Evolutionary conservation across 2,329 filamentous ascomycete species (phyloP).

Genomic region (Purpureocillium takamizusanense): DNA sequence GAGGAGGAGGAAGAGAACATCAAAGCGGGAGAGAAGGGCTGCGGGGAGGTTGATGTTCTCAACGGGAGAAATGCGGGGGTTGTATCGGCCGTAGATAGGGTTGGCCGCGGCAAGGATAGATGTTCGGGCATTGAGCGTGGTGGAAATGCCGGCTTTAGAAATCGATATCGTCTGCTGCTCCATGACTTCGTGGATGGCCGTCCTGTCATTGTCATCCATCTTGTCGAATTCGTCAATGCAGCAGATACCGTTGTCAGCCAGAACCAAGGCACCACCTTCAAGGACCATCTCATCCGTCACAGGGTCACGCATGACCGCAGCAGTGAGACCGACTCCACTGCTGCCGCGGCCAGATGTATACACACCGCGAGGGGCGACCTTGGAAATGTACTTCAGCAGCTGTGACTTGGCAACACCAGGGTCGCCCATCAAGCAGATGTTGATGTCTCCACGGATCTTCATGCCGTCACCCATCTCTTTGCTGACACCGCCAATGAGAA

Average conservation of each 20-base stretch:
- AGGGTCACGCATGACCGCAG: slow-evolving; percentile 75
- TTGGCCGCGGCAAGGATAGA: slow-evolving; percentile 95
- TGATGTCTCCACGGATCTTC: slow-evolving; percentile 98
- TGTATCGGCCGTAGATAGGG: slow-evolving; percentile 95
- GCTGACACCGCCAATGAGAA: slow-evolving; percentile 90
- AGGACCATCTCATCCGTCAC: slow-evolving; percentile 80
- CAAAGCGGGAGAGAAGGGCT: slow-evolving; percentile 91
- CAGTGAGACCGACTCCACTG: slow-evolving; percentile 74
- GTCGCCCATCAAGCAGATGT: slow-evolving; percentile 98
- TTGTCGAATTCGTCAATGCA: slow-evolving; percentile 85
- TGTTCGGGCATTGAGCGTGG: slow-evolving; percentile 87
- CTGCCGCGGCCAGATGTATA: slow-evolving; percentile 76
- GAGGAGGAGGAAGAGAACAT: slow-evolving; percentile 91
- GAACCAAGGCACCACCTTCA: slow-evolving; percentile 69
- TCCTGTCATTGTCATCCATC: slow-evolving; percentile 78
- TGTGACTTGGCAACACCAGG: slow-evolving; percentile 99
- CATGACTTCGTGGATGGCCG: slow-evolving; percentile 82
- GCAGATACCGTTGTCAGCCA: slow-evolving; percentile 78
- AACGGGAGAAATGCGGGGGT: slow-evolving; percentile 91
- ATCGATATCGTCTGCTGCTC: slow-evolving; percentile 82
- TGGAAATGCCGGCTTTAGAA: slow-evolving; percentile 62
- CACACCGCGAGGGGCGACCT: slow-evolving; percentile 87
- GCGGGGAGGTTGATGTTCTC: slow-evolving; percentile 99
- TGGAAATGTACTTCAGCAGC: slow-evolving; percentile 94
- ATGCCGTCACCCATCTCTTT: slow-evolving; percentile 98